Percentiles rank a stretch among this genome's conserved stretches.
Evolutionary conservation across 2,329 filamentous ascomycete species (phyloP).

Genomic region (Microdochium paspali): DNA sequence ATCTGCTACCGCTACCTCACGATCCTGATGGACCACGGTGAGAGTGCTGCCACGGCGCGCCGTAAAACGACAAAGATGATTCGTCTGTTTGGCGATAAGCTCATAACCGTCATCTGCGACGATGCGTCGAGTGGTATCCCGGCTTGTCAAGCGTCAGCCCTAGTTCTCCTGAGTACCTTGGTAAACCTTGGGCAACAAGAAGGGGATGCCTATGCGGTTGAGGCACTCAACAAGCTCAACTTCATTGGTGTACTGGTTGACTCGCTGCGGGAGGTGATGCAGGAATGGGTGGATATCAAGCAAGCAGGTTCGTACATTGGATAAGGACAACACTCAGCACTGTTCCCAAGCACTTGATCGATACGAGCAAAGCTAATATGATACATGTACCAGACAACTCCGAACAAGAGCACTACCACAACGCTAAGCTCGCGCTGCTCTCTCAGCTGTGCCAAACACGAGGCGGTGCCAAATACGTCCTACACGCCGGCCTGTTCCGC

Average conservation of each 20-base stretch:
- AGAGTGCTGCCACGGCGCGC: conserved; percentile 34
- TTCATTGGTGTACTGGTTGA: conserved; percentile 87
- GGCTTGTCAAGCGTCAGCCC: conserved; percentile 72
- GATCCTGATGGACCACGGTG: conserved; percentile 50
- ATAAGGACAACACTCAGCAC: not conserved
- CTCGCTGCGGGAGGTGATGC: conserved; percentile 67
- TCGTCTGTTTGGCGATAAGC: conserved; percentile 57
- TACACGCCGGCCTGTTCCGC: conserved; percentile 82
- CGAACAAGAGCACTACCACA: conserved; percentile 40
- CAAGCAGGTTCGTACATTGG: conserved; percentile 36
- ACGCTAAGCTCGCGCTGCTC: conserved; percentile 74
- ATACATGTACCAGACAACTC: conserved; percentile 21
- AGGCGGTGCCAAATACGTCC: conserved; percentile 74
- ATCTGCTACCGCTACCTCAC: conserved; percentile 82
- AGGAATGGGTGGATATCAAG: conserved; percentile 56
- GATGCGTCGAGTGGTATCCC: conserved; percentile 83
- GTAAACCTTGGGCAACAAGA: conserved; percentile 66
- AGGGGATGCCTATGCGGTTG: conserved; percentile 65
- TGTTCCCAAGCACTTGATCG: no score
- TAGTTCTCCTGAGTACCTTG: conserved; percentile 74
- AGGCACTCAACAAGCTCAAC: conserved; percentile 75
- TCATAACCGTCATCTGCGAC: conserved; percentile 83
- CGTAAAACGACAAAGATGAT: conserved; percentile 65
- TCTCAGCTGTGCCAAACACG: conserved; percentile 77
- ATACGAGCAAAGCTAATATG: no score